Base-by-base conservation (phyloP, 2,329 filamentous ascomycete genomes). In the Calonectria leucothoes region DNA sequence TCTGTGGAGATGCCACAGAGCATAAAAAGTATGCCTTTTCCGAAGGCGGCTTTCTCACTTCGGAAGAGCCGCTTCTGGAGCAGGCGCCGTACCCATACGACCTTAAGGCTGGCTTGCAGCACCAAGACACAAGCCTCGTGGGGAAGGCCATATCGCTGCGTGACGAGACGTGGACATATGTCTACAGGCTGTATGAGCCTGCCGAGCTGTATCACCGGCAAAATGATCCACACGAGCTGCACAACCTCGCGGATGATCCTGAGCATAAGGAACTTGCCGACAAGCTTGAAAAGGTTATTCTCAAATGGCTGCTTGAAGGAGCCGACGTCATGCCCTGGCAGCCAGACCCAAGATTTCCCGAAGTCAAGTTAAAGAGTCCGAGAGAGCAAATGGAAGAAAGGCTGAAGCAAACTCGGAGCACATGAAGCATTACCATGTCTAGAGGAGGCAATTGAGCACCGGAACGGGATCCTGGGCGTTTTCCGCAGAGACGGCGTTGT, bases 111-210 rank as follows among this genome's bases (percentile, higher is more conserved):
- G 81, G 78, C 0, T 81, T 89, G 6, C 87, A 88, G 73, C 86
- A 88, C 71, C 82, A 87, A 14, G 85, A 88, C 61, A 86, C 86
- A 0, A 79, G 78, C 0, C 71, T 88, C 0, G 86, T 87, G 0
- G 87, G 87, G 0, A 88, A 88, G 64, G 84, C 85, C 0, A 82
- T 87, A 0, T 80, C 82, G 3, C 73, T 86, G 3, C 79, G 85
- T 0, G 79, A 84, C 42, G 75, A 82, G 65, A 77, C 82, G 0
- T 88, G 84, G 83, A 86, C 85, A 0, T 88, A 83, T 51, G 78
- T 89, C 0, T 88, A 88, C 64, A 81, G 86, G 1, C 45, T 88
- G 2, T 88, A 88, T 66, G 87, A 89, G 73, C 82, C 84, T 0
- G 76, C 82, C 0, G 87, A 88, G 82, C 77, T 88, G 17, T 88